phyloP scores from a whole-genome alignment of 1,284 basidiomycete genomes.

The Sparassis latifolia region DNA sequence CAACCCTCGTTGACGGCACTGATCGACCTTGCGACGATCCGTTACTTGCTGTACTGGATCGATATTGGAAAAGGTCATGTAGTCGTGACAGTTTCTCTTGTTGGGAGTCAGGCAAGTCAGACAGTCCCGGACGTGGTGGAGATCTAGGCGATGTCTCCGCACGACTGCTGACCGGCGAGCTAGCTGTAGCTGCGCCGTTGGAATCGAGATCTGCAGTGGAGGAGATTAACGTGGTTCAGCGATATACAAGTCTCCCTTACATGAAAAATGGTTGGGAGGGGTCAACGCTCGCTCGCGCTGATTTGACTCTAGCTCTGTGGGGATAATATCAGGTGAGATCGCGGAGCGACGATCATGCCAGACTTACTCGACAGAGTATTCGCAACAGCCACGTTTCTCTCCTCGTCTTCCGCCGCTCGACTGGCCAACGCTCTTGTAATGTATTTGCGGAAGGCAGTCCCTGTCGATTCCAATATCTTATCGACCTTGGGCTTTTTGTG shows the following conservation, averaged over 20 bases:
- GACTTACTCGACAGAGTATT: slow-evolving; percentile 71
- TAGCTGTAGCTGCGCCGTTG: slow-evolving; percentile 11
- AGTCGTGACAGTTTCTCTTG: slow-evolving; percentile 63
- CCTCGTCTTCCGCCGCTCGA: slow-evolving; percentile 80
- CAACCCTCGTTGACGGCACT: slow-evolving; percentile 17
- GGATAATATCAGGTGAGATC: slow-evolving; percentile 3
- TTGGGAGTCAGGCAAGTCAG: slow-evolving; percentile 28
- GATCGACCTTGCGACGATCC: slow-evolving; percentile 46
- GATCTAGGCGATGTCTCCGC: slow-evolving; percentile 23
- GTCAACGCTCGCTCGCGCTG: slow-evolving; percentile 22
- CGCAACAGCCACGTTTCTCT: slow-evolving; percentile 68
- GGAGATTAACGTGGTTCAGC: neutral
- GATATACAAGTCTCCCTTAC: slow-evolving; percentile 10
- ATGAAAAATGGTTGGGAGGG: slow-evolving; percentile 9
- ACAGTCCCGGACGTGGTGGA: slow-evolving; percentile 28
- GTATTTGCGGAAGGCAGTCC: slow-evolving; percentile 79
- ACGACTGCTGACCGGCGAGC: slow-evolving; percentile 14
- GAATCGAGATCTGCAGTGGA: slow-evolving; percentile 9
- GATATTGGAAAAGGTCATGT: slow-evolving; percentile 78
- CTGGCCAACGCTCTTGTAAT: slow-evolving; percentile 77
- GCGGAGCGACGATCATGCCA: neutral
- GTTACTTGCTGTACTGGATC: slow-evolving; percentile 61
- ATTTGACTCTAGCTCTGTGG: slow-evolving; percentile 63
- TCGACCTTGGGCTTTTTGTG: slow-evolving; percentile 84
- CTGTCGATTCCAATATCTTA: slow-evolving; percentile 77